Evolutionary conservation across 2,329 filamentous ascomycete species (phyloP).

Genomic region (Colletotrichum tamarilloi): DNA sequence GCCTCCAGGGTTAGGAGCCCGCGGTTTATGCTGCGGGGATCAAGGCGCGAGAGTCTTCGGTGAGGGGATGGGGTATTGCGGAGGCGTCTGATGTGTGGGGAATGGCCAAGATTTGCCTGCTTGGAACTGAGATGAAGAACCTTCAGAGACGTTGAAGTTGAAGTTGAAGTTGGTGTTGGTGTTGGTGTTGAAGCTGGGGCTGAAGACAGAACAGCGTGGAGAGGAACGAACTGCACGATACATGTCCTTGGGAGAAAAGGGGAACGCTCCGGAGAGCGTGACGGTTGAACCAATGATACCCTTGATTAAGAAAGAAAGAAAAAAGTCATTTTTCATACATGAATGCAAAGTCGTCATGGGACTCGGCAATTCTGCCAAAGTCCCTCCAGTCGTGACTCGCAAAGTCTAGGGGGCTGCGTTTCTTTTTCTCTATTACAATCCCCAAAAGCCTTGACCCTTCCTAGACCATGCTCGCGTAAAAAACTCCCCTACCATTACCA

Average conservation of each 20-base stretch:
- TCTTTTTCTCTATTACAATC: constrained; percentile 16
- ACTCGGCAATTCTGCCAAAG: not conserved
- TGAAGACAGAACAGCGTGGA: not conserved
- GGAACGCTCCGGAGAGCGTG: not conserved
- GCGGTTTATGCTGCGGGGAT: not conserved
- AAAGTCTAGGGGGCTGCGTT: constrained; percentile 11
- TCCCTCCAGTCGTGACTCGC: constrained; percentile 8
- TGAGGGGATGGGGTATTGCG: not conserved
- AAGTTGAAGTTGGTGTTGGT: not conserved
- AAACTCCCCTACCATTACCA: constrained; percentile 12
- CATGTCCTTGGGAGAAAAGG: not conserved
- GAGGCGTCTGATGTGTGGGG: not conserved
- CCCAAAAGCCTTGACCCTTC: not conserved
- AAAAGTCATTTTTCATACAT: constrained; percentile 31
- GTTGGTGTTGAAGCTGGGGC: not conserved
- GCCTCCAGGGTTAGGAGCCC: constrained; percentile 34
- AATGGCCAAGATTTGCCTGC: not conserved
- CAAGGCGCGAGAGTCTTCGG: not conserved
- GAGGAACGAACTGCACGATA: not conserved
- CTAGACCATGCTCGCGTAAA: not conserved
- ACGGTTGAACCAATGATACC: constrained; percentile 26
- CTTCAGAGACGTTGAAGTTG: not conserved
- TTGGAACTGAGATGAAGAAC: not conserved
- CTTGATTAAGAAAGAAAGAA: constrained; percentile 23
- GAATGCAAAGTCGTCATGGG: constrained; percentile 11